Evolutionary conservation across 495 filamentous ascomycete genomes (phyloP).

Genomic region (Aspergillus funiculosus): DNA sequence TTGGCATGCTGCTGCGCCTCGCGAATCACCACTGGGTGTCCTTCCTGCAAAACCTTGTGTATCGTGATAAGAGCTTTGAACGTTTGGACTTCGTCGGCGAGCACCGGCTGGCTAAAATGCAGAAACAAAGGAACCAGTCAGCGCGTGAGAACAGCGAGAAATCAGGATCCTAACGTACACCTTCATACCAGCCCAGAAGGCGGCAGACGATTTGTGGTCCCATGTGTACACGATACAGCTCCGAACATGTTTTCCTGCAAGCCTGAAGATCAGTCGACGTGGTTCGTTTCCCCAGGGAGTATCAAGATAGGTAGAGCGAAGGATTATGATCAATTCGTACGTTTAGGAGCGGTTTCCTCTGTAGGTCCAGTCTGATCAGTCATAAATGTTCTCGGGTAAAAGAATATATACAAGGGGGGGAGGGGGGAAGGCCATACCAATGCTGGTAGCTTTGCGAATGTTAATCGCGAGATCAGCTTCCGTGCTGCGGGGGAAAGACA

Average conservation of each 20-base stretch:
- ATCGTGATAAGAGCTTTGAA: constrained; percentile 90
- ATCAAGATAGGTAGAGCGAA: not conserved
- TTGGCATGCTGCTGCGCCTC: constrained; percentile 83
- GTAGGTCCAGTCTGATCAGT: constrained; percentile 27
- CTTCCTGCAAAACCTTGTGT: constrained; percentile 95
- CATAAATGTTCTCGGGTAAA: too few species aligned
- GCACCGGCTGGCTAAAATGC: constrained; percentile 70
- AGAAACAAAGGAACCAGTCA: constrained; percentile 1
- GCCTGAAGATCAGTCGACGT: constrained; percentile 5
- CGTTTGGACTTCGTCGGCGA: constrained; percentile 91
- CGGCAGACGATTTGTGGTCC: constrained; percentile 95
- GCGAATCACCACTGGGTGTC: constrained; percentile 77
- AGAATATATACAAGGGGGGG: not conserved
- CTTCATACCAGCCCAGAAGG: constrained; percentile 99
- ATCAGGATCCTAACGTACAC: constrained; percentile 53
- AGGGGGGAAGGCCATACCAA: constrained; percentile 45
- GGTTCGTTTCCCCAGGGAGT: too few species aligned
- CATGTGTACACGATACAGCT: constrained; percentile 98
- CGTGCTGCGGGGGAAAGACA: constrained; percentile 56
- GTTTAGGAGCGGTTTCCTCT: constrained; percentile 95
- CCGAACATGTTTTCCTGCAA: constrained; percentile 85
- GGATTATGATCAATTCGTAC: constrained; percentile 38
- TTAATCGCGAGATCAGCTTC: constrained; percentile 92
- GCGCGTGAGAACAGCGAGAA: not conserved
- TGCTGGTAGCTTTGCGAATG: constrained; percentile 93